Percentiles rank a stretch among this genome's conserved stretches.
Evolutionary conservation across 805 yeast species (phyloP).

Genomic region (Schwanniomyces sp.): DNA sequence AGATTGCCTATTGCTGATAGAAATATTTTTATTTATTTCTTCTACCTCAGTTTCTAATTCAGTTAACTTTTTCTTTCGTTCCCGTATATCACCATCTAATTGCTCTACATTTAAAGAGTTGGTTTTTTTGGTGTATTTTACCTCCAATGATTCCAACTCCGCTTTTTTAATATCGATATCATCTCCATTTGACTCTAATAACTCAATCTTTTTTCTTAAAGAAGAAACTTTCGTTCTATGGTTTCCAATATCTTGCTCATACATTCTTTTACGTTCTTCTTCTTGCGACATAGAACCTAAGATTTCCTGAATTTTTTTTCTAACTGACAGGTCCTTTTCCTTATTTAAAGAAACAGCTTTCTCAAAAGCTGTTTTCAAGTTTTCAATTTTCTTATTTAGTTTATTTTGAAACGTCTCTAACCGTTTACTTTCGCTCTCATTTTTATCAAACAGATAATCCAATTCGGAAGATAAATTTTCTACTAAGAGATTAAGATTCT

Average conservation of each 20-base stretch:
- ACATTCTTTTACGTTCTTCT: slow-evolving; percentile 42
- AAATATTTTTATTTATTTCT: slow-evolving; percentile 48
- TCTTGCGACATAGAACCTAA: slow-evolving; percentile 35
- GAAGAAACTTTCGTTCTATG: slow-evolving; percentile 33
- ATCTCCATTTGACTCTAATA: slow-evolving; percentile 42
- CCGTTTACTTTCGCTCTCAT: not conserved
- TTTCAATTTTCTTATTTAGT: slow-evolving; percentile 4
- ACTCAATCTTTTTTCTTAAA: slow-evolving; percentile 38
- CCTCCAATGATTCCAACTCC: slow-evolving; percentile 38
- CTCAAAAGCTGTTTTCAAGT: slow-evolving; percentile 2
- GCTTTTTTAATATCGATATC: slow-evolving; percentile 47
- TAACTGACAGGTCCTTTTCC: slow-evolving; percentile 6
- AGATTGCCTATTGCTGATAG: slow-evolving; percentile 54
- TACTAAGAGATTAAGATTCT: slow-evolving; percentile 9
- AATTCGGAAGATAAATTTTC: not conserved
- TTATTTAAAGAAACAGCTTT: slow-evolving; percentile 7
- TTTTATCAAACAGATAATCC: not conserved
- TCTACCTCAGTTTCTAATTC: slow-evolving; percentile 45
- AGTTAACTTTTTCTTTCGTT: slow-evolving; percentile 34
- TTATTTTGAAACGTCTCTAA: not conserved
- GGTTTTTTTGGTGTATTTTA: slow-evolving; percentile 26
- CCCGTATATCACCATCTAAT: slow-evolving; percentile 34
- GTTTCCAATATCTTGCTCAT: slow-evolving; percentile 37
- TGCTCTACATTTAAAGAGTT: slow-evolving; percentile 20
- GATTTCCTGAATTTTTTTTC: slow-evolving; percentile 13